Base-by-base conservation (phyloP, 108 stramenopile genomes). In the Fragilaria radians region DNA sequence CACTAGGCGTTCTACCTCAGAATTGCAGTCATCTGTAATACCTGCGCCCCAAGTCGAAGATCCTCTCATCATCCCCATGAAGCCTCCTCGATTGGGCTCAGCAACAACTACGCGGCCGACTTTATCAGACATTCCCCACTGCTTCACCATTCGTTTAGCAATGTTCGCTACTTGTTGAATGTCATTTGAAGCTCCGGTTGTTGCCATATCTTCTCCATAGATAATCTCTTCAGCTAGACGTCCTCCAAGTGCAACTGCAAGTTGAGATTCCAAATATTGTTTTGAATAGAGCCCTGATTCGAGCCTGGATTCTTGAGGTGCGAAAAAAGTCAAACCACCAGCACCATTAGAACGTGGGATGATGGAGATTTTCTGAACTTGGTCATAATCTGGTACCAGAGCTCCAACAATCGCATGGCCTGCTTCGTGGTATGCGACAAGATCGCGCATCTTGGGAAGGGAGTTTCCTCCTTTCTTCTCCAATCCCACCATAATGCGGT, bases 351-450 rank as follows among this genome's bases (percentile, higher is more conserved):
- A 89, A 17, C 88, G 85, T 7, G 91, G 97, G 55, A 96, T 84
- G 76, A 98, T 98, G 48, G 93, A 77, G 27, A 97, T 96, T 83
- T 99, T 99, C 73, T 98, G 96, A 17, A 99, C 90, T 63, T 95
- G 93, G 66, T 93, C 91, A 65, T 93, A 93, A 56, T 89, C 88
- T 4, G 85, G 85, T 30, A 87, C 86, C 5, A 93, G 66, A 1
- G 94, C 91, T 45, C 94, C 97, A 30, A 93, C 90, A 42, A 97
- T 75, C 18, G 95, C 97, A 66, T 97, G 97, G 31, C 97, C 97
- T 26, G 79, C 95, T 76, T 97, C 97, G 74, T 97, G 97, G 85
- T 87, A 97, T 18, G 95, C 93, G 23, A 95, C 95, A 30, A 97
- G 61, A 47, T 88, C 80, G 48, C 80, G 81, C 59, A 73, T 74